Evolutionary conservation across 2,329 filamentous ascomycete genomes (phyloP), one percentile per base, ranked within the genome.

Genomic region (Thermoascus crustaceus): DNA sequence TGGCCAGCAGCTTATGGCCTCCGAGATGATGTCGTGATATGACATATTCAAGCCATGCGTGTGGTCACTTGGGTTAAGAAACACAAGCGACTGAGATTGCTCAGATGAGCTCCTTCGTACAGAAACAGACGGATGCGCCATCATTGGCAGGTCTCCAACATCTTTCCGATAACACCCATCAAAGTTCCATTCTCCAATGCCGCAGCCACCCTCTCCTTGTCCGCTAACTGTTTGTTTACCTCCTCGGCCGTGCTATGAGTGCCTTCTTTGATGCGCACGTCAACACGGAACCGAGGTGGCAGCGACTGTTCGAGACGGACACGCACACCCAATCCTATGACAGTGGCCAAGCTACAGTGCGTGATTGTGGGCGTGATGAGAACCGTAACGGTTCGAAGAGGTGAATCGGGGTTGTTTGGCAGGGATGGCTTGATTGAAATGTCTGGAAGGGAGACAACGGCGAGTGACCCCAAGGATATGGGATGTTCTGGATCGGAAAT

Each of bases 401-500:
- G 55, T 54, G 78, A 73, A 6, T 64, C 63, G 7, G 64, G 68
- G 22, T 68, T 68, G 41, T 68, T 67, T 22, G 73, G 74, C n/a
- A 80, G 72, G 5, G 82, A 73, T 32, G 80, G 76, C 29, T 69
- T 70, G 48, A 98, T 85, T 52, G 77, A 73, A 50, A 98, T 95
- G 61, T 98, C 91, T 20, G 84, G 80, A n/a, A 98, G 78, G 48
- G 93, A 95, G 48, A 98, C 87, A 34, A 98, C 91, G 21, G 88
- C 87, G 25, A 98, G 73, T 52, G 91, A 87, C 42, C 88, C 91
- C 32, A 98, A 75, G 2, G 89, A 94, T 35, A 95, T 78, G 23
- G 91, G 91, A 57, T 98, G 91, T 65, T 98, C 91, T 2, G 91
- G 91, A 60, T 98, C 91, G 16, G 85, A 89, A 53, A 98, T 95